Base-by-base conservation (phyloP, 2,329 filamentous ascomycete species). In the Aspergillus japonicus region DNA sequence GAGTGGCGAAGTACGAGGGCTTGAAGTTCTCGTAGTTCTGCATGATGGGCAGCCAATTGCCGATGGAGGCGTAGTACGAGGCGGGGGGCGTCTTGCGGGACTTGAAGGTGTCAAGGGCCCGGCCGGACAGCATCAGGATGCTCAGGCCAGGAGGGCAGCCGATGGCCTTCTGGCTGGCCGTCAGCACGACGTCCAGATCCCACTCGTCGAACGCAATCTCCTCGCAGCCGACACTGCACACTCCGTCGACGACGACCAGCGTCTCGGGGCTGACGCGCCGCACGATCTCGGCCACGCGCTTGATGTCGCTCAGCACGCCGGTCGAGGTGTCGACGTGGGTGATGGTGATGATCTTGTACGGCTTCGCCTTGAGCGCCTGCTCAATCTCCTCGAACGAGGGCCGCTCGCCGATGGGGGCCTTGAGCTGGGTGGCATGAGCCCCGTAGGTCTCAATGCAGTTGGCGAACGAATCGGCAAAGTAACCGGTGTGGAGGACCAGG, bases 31-130 rank as follows among this genome's bases (percentile, higher is more conserved):
- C 95, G 78, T 99, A 99, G 81, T 97, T 98, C 81, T 95, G 88
- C 94, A 99, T 98, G 78, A 99, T 95, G 50, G 94, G 94, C 59
- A 93, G 82, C 95, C 95, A 99, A 80, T 98, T 98, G 83, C 92
- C 93, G 83, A 97, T 91, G 12, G 91, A 96, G 57, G 91, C 93
- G 78, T 97, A 99, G 84, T 98, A 99, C 23, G 92, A 90, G 21
- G 87, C 84, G 1, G 93, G 91, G 12, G 89, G 89, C 11, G 87
- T 88, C 82, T 94, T 94, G 74, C 95, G 86, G 69, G 82, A 85
- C 78, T 94, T 87, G 78, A 96, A 90, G 11, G 82, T 81, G 71
- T 95, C 83, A 68, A 99, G 90, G 48, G 95, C 94, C 65, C 90
- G 87, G 62, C 89, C 91, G 71, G 93, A 97, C 71, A 91, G 91